Percentiles rank a stretch among this genome's conserved stretches.
These are phyloP conservation scores for Chytriomyces sp. DNA, from an alignment of 192 early-diverging fungal genomes.

Conservation along the genomic window DNA sequence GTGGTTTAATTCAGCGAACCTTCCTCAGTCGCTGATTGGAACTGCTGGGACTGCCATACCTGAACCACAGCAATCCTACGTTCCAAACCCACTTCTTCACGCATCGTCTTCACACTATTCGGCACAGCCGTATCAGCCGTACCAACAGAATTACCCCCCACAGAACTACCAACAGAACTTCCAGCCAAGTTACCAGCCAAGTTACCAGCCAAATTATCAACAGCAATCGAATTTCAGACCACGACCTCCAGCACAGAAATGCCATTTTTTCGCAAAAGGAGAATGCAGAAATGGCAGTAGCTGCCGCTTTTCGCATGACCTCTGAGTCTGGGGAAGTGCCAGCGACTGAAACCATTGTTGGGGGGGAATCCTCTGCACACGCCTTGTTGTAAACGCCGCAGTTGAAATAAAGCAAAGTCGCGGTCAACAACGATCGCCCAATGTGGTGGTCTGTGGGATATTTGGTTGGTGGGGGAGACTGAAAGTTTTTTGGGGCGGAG, in stretches of 20 bases:
- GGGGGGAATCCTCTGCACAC: no score
- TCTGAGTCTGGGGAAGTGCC: not conserved
- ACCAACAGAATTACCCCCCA: no score
- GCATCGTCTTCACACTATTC: not conserved
- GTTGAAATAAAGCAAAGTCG: no score
- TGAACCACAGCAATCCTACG: not conserved
- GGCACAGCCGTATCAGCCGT: no score
- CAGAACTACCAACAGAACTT: no score
- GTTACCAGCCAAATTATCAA: not conserved
- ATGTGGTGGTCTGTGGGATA: no score
- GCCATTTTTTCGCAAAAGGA: constrained; percentile 26
- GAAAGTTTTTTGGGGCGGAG: no score
- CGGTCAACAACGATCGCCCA: no score
- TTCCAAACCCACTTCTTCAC: not conserved
- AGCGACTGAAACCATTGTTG: no score
- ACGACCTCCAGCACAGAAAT: not conserved
- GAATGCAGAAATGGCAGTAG: constrained; percentile 28
- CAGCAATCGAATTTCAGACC: not conserved
- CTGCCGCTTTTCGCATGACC: constrained; percentile 20
- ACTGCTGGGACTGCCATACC: not conserved
- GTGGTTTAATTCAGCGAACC: not conserved
- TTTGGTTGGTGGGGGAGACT: no score
- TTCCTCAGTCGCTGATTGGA: not conserved
- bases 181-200: no score
- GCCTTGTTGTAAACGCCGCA: no score